Evolutionary conservation across 2,329 filamentous ascomycete genomes (phyloP), one percentile per base, ranked within the genome.

Genomic region (Apiospora kogelbergensis): DNA sequence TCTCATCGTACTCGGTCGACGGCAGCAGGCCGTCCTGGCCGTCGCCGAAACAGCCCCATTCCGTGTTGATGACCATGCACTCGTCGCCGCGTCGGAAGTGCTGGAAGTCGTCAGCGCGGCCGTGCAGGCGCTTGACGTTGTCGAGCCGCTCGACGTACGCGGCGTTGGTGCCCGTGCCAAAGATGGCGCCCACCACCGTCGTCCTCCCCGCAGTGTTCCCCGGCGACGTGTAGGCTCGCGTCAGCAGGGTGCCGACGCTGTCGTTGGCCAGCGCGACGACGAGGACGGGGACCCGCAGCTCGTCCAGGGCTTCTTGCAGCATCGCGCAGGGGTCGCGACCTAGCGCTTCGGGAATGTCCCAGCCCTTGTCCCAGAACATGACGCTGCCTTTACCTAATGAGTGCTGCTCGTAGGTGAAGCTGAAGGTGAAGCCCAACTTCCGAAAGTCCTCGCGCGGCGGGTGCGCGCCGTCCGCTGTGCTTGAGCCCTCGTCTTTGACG

Each of bases 21-120:
- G 92, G 91, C n/a, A 94, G 82, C 6, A 92, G 6, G 24, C 41
- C 90, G 69, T 84, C 87, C 53, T 93, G 83, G 26, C 85, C 83
- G 78, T 92, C 93, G 80, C 94, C 92, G 75, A 94, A 94, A 70
- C 90, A 92, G 70, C 92, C 92, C 92, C 92, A 95, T 81, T 95
- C 92, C 1, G 91, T 91, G 78, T 94, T 95, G 76, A 95, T 85
- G 70, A 94, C 90, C 91, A 94, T 94, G n/a, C n/a, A n/a, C 73
- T 92, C 85, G 26, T 90, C 89, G 0, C 90, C 90, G 2, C 83
- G 86, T 65, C 81, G 83, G 76, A 26, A 42, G 1, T 17, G 1
- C 20, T 91, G 89, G 70, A 87, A 89, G 5, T 84, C 77, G 5
- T 84, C 77, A 26, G 78, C 81, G 67, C 81, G 79, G 67, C 83